Base-by-base conservation (phyloP, 139 green algal genomes). In the Diplosphaera chodatii region DNA sequence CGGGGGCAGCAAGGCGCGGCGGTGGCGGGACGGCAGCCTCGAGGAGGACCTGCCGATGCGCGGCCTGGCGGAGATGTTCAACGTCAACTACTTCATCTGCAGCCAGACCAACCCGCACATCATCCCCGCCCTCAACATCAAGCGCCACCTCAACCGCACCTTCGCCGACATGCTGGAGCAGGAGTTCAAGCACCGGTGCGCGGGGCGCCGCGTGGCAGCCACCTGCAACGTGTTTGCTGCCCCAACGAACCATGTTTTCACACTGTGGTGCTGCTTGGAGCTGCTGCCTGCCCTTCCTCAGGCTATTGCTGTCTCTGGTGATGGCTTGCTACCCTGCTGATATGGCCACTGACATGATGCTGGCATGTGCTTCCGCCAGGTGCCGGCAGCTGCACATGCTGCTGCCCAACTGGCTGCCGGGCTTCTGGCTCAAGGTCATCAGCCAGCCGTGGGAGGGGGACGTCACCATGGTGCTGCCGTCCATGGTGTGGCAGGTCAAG, bases 31-130 rank as follows among this genome's bases (percentile, higher is more conserved):
- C 72, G 91, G 90, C 67, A 86, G 72, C 64, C 73, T 93, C 65
- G 91, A 82, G 83, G 80, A 88, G 63, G 86, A 97, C 78, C 78
- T 97, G 69, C 92, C 92, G 33, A 90, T 89, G 80, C 80, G 88
- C 68, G 78, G 75, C 25, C 73, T 96, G 63, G 84, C 78, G 5
- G 92, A 96, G 80, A 93, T 95, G 88, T 97, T 97, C 86, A 94
- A 94, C 70, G 92, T 90, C 63, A 97, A 97, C 84, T 89, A 97
- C 82, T 97, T 96, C 69, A 77, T 97, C 22, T 90, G 96, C 15
- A 84, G 62, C 71, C 92, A 97, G 80, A 92, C 87, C 74, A 95
- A 94, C 84, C 92, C 92, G 20, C 88, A 94, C 80, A 90, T 97
- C 34, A 87, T 93, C 59, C 92, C 92, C 21, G 80, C 93, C 25